Evolutionary conservation across 2,329 filamentous ascomycete species (phyloP).

Genomic region (Fusarium anthophilum): DNA sequence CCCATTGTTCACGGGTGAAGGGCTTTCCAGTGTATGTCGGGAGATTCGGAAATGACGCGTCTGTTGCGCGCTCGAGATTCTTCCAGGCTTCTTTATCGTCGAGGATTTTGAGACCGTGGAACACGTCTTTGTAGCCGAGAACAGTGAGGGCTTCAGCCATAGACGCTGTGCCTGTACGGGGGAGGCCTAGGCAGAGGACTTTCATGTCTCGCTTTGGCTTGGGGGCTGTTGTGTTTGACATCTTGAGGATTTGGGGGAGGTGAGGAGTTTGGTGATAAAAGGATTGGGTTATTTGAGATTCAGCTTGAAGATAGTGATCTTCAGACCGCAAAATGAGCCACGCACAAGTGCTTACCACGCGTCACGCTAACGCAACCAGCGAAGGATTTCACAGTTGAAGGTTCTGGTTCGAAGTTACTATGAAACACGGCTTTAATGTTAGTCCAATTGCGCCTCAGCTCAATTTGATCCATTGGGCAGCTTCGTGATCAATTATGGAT

Average conservation of each 20-base stretch:
- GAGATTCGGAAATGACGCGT: conserved; percentile 43
- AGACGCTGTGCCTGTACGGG: conserved; percentile 48
- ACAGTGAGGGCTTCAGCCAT: conserved; percentile 46
- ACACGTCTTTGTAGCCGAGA: conserved; percentile 47
- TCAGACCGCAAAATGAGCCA: background rate
- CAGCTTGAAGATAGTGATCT: background rate
- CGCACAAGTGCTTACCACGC: background rate
- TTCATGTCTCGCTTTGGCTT: conserved; percentile 39
- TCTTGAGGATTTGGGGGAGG: too few relatives aligned
- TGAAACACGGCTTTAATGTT: accelerated
- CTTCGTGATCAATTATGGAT: background rate
- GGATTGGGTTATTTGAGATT: accelerated
- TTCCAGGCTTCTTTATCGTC: conserved; percentile 38
- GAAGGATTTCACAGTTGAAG: background rate
- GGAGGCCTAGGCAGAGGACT: conserved; percentile 45
- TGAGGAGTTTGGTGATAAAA: background rate
- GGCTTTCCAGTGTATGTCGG: conserved; percentile 41
- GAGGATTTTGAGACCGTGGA: conserved; percentile 44
- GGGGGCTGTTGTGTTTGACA: background rate
- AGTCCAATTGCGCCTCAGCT: background rate
- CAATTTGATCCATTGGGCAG: too few relatives aligned
- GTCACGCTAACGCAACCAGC: background rate
- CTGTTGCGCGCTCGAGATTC: conserved; percentile 42
- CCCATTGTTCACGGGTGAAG: conserved; percentile 45
- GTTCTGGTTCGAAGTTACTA: background rate